Conservation (phyloP, 176 grass and related monocot species). For the Musa beccarii region DNA sequence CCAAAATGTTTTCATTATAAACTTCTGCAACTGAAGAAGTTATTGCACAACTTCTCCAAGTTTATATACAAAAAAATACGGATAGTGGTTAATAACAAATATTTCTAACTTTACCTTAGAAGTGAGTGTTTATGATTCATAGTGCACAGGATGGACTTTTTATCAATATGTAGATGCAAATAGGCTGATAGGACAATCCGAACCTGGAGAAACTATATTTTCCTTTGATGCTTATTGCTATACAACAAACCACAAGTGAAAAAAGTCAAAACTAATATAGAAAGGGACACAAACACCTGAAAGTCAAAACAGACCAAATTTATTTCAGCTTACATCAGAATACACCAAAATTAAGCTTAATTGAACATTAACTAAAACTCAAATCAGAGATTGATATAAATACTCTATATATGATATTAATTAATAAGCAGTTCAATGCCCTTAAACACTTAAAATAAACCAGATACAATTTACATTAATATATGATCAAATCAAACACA, state of each 20-base stretch:
- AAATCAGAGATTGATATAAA: too few relatives aligned
- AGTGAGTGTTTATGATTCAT: neutral
- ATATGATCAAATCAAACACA: neutral
- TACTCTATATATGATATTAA: too few relatives aligned
- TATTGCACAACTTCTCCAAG: neutral
- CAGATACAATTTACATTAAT: neutral
- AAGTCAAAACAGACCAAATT: too few relatives aligned
- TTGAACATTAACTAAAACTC: too few relatives aligned
- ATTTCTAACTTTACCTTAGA: neutral
- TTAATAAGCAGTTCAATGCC: neutral
- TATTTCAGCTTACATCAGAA: too few relatives aligned
- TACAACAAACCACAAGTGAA: neutral
- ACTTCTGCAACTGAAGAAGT: neutral
- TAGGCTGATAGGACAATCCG: neutral
- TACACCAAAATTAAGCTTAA: too few relatives aligned
- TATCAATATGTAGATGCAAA: neutral
- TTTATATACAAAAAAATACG: neutral
- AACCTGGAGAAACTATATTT: neutral
- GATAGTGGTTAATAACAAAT: too few relatives aligned
- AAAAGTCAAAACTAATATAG: too few relatives aligned
- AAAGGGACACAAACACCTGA: too few relatives aligned
- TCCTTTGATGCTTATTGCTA: neutral
- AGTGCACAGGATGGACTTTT: too few relatives aligned
- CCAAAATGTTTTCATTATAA: neutral
- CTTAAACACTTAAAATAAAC: neutral